Evolutionary conservation across 139 green algal genomes (phyloP).

Genomic region (Closterium sp.): DNA sequence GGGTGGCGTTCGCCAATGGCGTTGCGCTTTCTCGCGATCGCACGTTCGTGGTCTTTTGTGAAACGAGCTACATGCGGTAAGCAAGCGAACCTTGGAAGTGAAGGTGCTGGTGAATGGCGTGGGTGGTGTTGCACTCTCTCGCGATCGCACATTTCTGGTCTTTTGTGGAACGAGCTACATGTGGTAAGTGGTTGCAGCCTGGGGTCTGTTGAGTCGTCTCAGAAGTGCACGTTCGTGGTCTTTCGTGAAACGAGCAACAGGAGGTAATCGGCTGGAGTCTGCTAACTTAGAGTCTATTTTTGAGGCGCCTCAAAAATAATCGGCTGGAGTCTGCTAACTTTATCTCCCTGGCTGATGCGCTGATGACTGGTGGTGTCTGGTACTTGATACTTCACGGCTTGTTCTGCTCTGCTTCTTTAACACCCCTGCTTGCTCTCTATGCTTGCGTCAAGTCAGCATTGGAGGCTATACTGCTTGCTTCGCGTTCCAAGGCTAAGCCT

Average conservation of each 20-base stretch:
- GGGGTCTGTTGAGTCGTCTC: constrained; percentile 65
- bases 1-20: constrained; percentile 73
- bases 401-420: too few species aligned
- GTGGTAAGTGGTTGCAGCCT: constrained; percentile 14
- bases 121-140: constrained; percentile 70
- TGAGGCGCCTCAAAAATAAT: too few species aligned
- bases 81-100: too few species aligned
- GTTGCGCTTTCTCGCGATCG: constrained; percentile 67
- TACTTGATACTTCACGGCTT: too few species aligned
- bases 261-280: too few species aligned
- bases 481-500: too few species aligned
- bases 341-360: too few species aligned
- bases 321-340: neutral
- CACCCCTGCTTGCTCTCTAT: too few species aligned
- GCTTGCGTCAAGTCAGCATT: too few species aligned
- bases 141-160: constrained; percentile 63
- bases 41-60: constrained; percentile 62
- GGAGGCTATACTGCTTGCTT: too few species aligned
- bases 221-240: constrained; percentile 63
- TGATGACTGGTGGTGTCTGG: too few species aligned
- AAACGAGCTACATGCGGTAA: constrained; percentile 49
- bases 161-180: constrained; percentile 55
- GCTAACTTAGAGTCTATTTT: too few species aligned
- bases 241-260: constrained; percentile 60
- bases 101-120: constrained; percentile 54